Conservation (phyloP, 225 moss, liverwort and hornwort genomes). For the Takakia lepidozioides region DNA sequence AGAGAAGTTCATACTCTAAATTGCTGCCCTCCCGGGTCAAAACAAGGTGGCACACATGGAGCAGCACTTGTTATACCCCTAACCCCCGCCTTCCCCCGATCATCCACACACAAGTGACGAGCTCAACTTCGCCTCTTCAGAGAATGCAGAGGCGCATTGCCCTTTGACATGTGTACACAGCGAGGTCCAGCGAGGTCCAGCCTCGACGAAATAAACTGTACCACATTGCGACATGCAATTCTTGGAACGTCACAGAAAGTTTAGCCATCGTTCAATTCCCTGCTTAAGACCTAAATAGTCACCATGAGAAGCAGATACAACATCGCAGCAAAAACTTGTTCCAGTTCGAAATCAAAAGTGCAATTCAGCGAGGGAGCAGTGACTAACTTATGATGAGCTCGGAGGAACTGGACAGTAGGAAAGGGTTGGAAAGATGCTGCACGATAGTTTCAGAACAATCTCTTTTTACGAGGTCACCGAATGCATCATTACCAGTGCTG, state of each 20-base stretch:
- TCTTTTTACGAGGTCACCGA: too few relatives aligned
- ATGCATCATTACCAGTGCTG: constrained; percentile 15
- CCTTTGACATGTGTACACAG: too few relatives aligned
- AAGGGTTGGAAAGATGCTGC: background rate
- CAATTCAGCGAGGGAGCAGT: background rate
- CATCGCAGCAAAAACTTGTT: background rate
- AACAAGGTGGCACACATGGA: too few relatives aligned
- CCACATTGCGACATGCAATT: too few relatives aligned
- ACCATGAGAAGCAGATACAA: background rate
- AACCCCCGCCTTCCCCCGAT: background rate
- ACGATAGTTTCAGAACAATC: background rate
- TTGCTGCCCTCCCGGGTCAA: background rate
- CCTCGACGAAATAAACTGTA: too few relatives aligned
- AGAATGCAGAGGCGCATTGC: too few relatives aligned
- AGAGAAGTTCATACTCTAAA: background rate
- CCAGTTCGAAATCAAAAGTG: background rate
- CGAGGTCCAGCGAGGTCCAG: too few relatives aligned
- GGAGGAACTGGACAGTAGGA: background rate
- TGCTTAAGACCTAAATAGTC: too few relatives aligned
- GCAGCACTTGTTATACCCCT: too few relatives aligned
- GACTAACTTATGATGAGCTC: background rate
- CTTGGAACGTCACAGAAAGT: too few relatives aligned
- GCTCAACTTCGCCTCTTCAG: too few relatives aligned
- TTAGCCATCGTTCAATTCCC: too few relatives aligned
- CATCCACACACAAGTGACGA: background rate